Evolutionary conservation across 108 stramenopile species (phyloP).

Genomic region (Conticribra guillardii): DNA sequence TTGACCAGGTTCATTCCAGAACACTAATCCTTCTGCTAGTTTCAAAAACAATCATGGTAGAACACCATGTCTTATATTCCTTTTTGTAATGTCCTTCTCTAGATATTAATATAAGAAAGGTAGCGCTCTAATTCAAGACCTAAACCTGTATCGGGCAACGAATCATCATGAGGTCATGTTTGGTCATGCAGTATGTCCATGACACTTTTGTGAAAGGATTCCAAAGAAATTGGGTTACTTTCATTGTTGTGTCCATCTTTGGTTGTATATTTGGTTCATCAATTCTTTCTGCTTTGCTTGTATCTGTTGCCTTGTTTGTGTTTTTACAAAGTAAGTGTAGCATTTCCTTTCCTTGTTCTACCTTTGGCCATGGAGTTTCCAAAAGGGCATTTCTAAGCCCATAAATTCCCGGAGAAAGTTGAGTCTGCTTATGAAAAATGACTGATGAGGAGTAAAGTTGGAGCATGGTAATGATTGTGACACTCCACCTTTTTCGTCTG

Average conservation of each 20-base stretch:
- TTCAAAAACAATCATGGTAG: constrained; percentile 20
- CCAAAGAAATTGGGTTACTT: too few relatives aligned
- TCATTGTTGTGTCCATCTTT: too few relatives aligned
- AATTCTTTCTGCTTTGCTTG: neutral
- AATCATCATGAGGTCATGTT: constrained; percentile 1
- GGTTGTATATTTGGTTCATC: neutral
- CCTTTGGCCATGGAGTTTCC: constrained; percentile 30
- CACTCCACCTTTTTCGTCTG: neutral
- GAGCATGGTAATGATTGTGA: too few relatives aligned
- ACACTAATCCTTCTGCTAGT: constrained; percentile 11
- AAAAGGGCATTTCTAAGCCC: constrained; percentile 27
- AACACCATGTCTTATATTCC: constrained; percentile 17
- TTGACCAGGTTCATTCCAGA: constrained; percentile 21
- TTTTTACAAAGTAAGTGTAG: neutral
- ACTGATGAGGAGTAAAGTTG: too few relatives aligned
- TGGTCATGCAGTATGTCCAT: constrained; percentile 11
- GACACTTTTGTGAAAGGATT: constrained; percentile 16
- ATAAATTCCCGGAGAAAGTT: constrained; percentile 19
- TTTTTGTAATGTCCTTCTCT: neutral
- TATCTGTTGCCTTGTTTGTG: neutral
- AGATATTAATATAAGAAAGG: constrained; percentile 17
- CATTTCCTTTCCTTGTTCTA: constrained; percentile 13
- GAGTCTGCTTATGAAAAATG: too few relatives aligned
- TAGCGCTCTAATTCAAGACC: neutral
- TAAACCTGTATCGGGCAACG: constrained; percentile 3